Percentiles rank a stretch among this genome's conserved stretches.
phyloP scores from a whole-genome alignment of 495 filamentous ascomycete genomes.

The Chaetomium fimeti region DNA sequence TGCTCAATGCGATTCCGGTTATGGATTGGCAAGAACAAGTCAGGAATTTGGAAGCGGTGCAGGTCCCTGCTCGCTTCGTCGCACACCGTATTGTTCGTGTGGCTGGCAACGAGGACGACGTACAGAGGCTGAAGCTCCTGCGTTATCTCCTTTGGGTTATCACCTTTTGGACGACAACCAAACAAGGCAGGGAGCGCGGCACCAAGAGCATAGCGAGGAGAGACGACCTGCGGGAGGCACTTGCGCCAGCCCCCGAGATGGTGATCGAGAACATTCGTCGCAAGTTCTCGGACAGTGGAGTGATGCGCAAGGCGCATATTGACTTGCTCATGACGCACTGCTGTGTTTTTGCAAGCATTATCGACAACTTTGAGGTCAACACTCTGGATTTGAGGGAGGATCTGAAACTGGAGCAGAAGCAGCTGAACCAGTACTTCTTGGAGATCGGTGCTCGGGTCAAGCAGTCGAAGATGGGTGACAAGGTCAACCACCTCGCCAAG shows the following conservation, averaged over 20 bases:
- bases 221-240: conserved; percentile 49
- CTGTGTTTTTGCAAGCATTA: conserved; percentile 63
- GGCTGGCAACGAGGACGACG: conserved; percentile 55
- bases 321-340: conserved; percentile 67
- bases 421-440: conserved; percentile 66
- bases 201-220: conserved; percentile 44
- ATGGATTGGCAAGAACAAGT: conserved; percentile 74
- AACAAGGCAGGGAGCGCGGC: conserved; percentile 41
- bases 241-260: conserved; percentile 55
- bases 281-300: conserved; percentile 63
- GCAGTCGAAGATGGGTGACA: conserved; percentile 50
- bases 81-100: conserved; percentile 58
- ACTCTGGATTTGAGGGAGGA: conserved; percentile 74
- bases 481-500: conserved; percentile 59
- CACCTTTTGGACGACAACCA: conserved; percentile 52
- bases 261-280: conserved; percentile 66
- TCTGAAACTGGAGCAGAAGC: conserved; percentile 67
- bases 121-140: conserved; percentile 59
- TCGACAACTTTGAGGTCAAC: conserved; percentile 78
- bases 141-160: conserved; percentile 66
- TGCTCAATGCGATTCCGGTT: conserved; percentile 60
- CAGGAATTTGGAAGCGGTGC: conserved; percentile 53
- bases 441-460: conserved; percentile 74
- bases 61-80: conserved; percentile 65
- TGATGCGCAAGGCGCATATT: conserved; percentile 60